Evolutionary conservation across 371 early-diverging fungal species (phyloP).

Genomic region (Circinella minor): DNA sequence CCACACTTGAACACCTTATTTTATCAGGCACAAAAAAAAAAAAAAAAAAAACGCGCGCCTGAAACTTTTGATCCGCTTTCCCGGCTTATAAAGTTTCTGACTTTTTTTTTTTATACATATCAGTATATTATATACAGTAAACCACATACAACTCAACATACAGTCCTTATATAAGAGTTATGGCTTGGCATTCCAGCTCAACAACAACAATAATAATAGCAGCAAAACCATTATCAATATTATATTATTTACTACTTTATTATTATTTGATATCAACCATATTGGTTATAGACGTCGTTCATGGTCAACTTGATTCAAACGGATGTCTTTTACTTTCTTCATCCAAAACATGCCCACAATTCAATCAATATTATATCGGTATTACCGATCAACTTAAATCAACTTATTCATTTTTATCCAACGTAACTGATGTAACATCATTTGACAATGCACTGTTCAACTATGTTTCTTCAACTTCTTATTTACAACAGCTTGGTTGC

Average conservation of each 20-base stretch:
- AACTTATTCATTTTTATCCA: slow-evolving; percentile 31
- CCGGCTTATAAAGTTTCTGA: neutral
- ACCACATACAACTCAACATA: no score
- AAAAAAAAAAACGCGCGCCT: neutral
- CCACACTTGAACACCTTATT: neutral
- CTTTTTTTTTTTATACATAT: neutral
- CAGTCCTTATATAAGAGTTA: neutral
- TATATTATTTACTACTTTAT: neutral
- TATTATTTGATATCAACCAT: slow-evolving; percentile 1
- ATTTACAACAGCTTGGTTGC: slow-evolving; percentile 35
- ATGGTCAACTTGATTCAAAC: slow-evolving; percentile 10
- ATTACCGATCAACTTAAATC: slow-evolving; percentile 20
- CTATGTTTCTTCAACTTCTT: slow-evolving; percentile 28
- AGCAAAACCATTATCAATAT: neutral
- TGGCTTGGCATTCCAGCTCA: slow-evolving; percentile 11
- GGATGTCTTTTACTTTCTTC: slow-evolving; percentile 29
- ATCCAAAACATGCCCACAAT: slow-evolving; percentile 39
- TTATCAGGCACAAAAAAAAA: neutral
- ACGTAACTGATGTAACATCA: slow-evolving; percentile 33
- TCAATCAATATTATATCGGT: slow-evolving; percentile 37
- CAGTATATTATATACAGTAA: no score
- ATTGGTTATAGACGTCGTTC: neutral
- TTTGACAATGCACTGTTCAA: slow-evolving; percentile 32
- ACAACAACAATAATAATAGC: neutral
- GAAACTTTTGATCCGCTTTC: slow-evolving; percentile 1